Evolutionary conservation across 345 rosid genomes (phyloP).

Genomic region (Nephelium lappaceum): DNA sequence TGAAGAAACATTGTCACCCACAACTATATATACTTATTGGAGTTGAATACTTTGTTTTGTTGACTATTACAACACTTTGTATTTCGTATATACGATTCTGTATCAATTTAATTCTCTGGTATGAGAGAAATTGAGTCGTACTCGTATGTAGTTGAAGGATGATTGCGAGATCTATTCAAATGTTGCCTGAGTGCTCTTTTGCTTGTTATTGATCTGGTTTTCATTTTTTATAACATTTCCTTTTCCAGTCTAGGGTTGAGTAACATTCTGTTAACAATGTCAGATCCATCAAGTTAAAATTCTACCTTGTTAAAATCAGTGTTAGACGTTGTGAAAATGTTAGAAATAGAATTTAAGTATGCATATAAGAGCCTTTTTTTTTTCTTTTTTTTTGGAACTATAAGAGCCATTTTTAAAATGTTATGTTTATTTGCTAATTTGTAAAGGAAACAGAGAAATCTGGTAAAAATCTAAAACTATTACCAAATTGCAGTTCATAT

Average conservation of each 20-base stretch:
- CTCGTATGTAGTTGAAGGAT: neutral
- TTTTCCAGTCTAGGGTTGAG: neutral
- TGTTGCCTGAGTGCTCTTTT: neutral
- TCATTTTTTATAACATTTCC: neutral
- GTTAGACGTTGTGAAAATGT: neutral
- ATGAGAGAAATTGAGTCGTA: neutral
- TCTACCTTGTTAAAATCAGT: neutral
- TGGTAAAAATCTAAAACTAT: neutral
- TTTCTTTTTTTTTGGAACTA: too few species aligned
- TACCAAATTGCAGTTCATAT: neutral
- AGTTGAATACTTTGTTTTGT: neutral
- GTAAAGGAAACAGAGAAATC: neutral
- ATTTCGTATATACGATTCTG: neutral
- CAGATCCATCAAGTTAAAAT: neutral
- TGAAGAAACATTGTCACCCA: neutral
- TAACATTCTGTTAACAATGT: neutral
- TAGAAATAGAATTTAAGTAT: neutral
- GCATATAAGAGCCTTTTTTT: too few species aligned
- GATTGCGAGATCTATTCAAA: neutral
- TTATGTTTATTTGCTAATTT: too few species aligned
- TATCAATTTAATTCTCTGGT: too few species aligned
- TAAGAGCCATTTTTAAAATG: neutral
- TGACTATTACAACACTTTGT: neutral
- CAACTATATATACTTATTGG: neutral
- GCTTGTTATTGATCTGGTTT: neutral